Evolutionary conservation across 495 filamentous ascomycete genomes (phyloP), one percentile per base, ranked within the genome.

Genomic region (Bacidia rubella): DNA sequence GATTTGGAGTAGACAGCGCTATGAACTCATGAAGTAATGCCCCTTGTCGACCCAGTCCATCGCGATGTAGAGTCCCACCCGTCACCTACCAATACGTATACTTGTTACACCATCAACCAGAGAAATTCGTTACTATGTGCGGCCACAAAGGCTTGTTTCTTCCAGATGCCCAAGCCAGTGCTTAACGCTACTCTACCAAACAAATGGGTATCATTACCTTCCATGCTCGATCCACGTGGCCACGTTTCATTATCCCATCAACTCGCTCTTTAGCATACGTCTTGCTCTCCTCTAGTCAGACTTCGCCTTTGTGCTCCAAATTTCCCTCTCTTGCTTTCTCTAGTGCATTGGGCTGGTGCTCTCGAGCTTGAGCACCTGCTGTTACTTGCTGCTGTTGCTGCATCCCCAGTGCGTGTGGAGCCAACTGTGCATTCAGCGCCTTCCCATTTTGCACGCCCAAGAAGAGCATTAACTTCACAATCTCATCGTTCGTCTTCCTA

Each of bases 261-360:
- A 15, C 29, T 35, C 7, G 29, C 29, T 35, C 29, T 5, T 35
- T n/a, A n/a, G n/a, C n/a, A n/a, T n/a, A n/a, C n/a, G n/a, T n/a
- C n/a, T n/a, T n/a, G n/a, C n/a, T n/a, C n/a, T n/a, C n/a, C n/a
- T n/a, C n/a, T n/a, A n/a, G n/a, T 56, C 49, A 56, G 29, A 23
- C 26, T 25, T 25, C 27, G 56, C 56, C 45, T 57, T 49, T 55
- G 50, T 65, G 67, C 19, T 63, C 64, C 25, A 72, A 70, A 59
- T 77, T 75, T 49, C 73, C 66, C 57, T 65, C 70, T 60, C 75
- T 75, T 3, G 72, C 73, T 24, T 69, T 66, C 39, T 75, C 71
- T 43, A 76, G 51, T 2, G 74, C 72, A 54, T 63, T 72, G 48
- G 73, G 63, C 54, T 72, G 64, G 54, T 75, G 69, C 44, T 68